Evolutionary conservation across 2,329 filamentous ascomycete species (phyloP).

Genomic region (Neonectria ditissima): DNA sequence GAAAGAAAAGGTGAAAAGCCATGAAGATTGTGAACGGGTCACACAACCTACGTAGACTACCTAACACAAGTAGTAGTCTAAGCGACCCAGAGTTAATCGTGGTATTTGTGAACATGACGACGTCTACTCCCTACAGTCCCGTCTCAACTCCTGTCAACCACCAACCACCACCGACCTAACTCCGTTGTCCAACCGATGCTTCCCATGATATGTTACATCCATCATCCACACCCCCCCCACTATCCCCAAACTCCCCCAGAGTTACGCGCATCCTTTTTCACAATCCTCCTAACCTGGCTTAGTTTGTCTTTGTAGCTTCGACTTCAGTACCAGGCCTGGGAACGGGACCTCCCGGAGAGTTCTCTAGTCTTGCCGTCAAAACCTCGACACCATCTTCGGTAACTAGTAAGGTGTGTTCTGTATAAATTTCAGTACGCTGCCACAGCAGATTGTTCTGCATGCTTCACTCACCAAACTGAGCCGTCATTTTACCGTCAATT

Average conservation of each 20-base stretch:
- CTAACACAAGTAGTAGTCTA: no score
- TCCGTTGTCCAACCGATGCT: conserved; percentile 18
- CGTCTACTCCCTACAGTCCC: conserved; percentile 1
- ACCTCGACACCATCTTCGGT: conserved; percentile 87
- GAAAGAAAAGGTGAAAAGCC: background rate
- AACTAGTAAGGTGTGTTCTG: conserved; percentile 85
- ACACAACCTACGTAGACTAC: background rate
- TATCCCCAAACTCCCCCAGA: conserved; percentile 5
- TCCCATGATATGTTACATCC: conserved; percentile 17
- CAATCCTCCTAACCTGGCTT: background rate
- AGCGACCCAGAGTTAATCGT: background rate
- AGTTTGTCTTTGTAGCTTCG: conserved; percentile 22
- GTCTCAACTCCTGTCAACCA: background rate
- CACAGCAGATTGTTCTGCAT: background rate
- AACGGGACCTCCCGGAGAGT: conserved; percentile 81
- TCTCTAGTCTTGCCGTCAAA: conserved; percentile 76
- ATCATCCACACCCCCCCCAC: conserved; percentile 5
- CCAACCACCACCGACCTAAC: conserved; percentile 10
- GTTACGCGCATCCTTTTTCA: background rate
- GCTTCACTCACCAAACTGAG: conserved; percentile 82
- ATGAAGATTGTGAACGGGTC: background rate
- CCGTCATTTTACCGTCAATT: conserved; percentile 86
- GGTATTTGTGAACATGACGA: background rate
- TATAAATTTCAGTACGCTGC: conserved; percentile 36
- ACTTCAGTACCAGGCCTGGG: conserved; percentile 61